A percentile compares a stretch with the other conserved stretches of the same genome.
These are phyloP conservation scores for Clavaria fumosa DNA, from an alignment of 768 basidiomycete species.

Conservation along the genomic window DNA sequence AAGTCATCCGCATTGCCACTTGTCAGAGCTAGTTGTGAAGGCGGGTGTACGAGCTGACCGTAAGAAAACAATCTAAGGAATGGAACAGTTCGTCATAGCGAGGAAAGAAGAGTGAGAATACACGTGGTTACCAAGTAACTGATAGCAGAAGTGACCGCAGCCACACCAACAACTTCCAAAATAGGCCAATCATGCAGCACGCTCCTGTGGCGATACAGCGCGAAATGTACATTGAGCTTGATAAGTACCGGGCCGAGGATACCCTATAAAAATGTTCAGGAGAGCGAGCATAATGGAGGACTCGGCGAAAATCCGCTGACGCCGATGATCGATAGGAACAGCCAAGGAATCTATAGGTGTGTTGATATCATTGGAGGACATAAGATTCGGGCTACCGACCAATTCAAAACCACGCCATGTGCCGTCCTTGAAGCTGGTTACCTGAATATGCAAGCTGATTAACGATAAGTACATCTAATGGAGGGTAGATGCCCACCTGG, in stretches of 20 bases:
- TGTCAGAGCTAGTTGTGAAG: background rate
- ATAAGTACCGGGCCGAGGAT: constrained; percentile 51
- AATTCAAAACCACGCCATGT: constrained; percentile 63
- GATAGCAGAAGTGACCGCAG: constrained; percentile 53
- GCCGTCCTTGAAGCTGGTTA: constrained; percentile 35
- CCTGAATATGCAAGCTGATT: constrained; percentile 18
- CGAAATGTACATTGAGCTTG: constrained; percentile 46
- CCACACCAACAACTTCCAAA: constrained; percentile 44
- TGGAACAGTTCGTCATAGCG: background rate
- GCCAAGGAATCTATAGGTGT: constrained; percentile 46
- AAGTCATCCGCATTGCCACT: background rate
- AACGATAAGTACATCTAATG: background rate
- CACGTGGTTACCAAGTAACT: constrained; percentile 63
- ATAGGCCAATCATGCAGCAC: constrained; percentile 44
- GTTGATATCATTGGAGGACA: background rate
- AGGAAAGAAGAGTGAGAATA: constrained; percentile 10
- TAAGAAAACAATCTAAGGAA: constrained; percentile 45
- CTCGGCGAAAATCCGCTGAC: constrained; percentile 24
- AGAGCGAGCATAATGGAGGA: background rate
- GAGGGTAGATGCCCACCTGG: constrained; percentile 29
- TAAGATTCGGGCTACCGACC: constrained; percentile 22
- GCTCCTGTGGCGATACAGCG: constrained; percentile 44
- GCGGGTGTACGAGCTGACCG: constrained; percentile 21
- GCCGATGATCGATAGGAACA: constrained; percentile 44
- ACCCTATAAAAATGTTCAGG: constrained; percentile 27